phyloP scores from a whole-genome alignment of 2,329 filamentous ascomycete species.

The Passalora sequoiae region DNA sequence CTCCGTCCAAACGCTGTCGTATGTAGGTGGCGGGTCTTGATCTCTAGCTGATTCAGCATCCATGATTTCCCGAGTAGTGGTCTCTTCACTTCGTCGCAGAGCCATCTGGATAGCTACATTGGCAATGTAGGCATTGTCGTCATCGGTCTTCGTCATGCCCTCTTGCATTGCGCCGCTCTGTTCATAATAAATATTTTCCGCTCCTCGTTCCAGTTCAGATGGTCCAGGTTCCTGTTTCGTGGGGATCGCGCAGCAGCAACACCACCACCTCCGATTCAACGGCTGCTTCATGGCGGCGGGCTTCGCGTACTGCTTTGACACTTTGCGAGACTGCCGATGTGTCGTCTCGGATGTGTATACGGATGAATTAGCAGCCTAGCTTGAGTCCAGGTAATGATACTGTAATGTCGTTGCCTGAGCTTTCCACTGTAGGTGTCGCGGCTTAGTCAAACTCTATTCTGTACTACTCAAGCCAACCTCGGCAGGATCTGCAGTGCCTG shows the following conservation, averaged over 20 bases:
- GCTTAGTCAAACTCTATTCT: conserved; percentile 1
- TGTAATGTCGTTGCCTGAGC: conserved; percentile 1
- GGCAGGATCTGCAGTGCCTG: too few species aligned
- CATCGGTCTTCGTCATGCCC: background rate
- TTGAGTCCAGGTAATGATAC: background rate
- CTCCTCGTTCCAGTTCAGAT: background rate
- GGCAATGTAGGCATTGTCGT: conserved; percentile 2
- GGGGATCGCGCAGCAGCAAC: background rate
- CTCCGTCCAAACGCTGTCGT: conserved; percentile 1
- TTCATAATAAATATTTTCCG: background rate
- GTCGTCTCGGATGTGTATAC: too few species aligned
- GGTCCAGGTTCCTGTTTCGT: background rate
- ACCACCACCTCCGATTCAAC: background rate
- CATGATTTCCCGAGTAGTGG: background rate
- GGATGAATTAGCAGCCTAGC: background rate
- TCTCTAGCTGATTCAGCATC: background rate
- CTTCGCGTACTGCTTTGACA: too few species aligned
- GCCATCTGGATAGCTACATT: conserved; percentile 4
- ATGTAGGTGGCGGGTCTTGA: background rate
- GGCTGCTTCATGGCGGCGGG: background rate
- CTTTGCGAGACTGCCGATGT: too few species aligned
- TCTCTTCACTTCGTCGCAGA: background rate
- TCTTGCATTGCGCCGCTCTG: background rate
- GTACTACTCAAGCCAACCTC: too few species aligned
- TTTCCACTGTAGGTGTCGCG: background rate